Conservation (phyloP, 2,329 filamentous ascomycete species). For the Exophiala viscosa region DNA sequence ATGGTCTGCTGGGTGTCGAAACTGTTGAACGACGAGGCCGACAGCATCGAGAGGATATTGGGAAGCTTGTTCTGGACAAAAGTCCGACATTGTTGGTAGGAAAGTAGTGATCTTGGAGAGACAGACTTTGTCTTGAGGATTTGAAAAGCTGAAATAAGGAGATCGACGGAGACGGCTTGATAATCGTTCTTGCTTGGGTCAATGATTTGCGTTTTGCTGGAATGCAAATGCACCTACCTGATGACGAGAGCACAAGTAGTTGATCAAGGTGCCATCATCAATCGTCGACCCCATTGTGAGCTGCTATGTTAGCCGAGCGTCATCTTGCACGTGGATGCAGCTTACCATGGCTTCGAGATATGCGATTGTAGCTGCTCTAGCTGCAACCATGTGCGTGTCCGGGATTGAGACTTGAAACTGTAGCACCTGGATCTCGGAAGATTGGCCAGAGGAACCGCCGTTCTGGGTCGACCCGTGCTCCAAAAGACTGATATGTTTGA, state of each 20-base stretch:
- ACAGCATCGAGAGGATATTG: conserved; percentile 56
- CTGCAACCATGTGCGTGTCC: conserved; percentile 69
- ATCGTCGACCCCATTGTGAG: conserved; percentile 77
- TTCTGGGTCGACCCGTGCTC: conserved; percentile 5
- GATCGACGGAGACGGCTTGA: conserved; percentile 71
- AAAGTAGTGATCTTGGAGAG: conserved; percentile 41
- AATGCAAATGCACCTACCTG: conserved; percentile 51
- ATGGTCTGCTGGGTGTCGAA: conserved; percentile 63
- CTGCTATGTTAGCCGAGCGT: conserved; percentile 48
- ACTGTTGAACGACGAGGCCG: conserved; percentile 55
- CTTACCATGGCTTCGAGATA: conserved; percentile 77
- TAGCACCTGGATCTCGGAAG: conserved; percentile 35
- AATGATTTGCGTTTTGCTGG: conserved; percentile 10
- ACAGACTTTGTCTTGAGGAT: conserved; percentile 71
- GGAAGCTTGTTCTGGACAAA: conserved; percentile 77
- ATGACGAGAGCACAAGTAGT: conserved; percentile 80
- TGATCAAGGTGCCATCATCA: conserved; percentile 74
- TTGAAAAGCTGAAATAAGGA: conserved; percentile 86
- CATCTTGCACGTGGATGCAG: not conserved
- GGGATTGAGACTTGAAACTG: conserved; percentile 53
- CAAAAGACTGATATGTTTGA: conserved; percentile 24
- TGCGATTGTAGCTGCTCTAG: conserved; percentile 77
- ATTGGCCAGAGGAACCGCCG: conserved; percentile 6
- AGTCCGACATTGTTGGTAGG: conserved; percentile 63
- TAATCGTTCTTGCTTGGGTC: conserved; percentile 61